Base-by-base conservation (phyloP, 1,139 yeast genomes). In the Yamadazyma diddensiae region DNA sequence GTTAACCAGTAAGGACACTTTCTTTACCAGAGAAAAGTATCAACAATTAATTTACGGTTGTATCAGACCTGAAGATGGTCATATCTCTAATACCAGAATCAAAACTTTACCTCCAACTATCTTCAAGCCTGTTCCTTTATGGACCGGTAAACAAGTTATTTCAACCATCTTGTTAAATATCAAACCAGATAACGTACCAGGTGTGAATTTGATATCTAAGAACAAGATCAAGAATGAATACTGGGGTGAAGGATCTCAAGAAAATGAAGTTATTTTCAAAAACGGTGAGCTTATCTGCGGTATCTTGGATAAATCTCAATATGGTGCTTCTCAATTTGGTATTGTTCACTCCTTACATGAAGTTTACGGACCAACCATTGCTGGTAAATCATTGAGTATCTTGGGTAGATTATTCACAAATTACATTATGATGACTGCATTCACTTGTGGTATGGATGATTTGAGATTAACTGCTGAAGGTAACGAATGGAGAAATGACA, bases 381-480 rank as follows among this genome's bases (percentile, higher is more conserved):
- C 98, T 17, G 97, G 97, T 39, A 81, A 85, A 53, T 76, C 94
- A 7, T 70, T 94, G 35, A 83, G 95, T 37, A 94, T 92, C 20
- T 71, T 94, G 41, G 98, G 98, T 43, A 77, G 98, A 54, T 70
- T 94, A 37, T 92, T 94, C 65, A 94, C 99, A 26, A 87, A 87
- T 57, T 94, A 88, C 59, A 88, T 83, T 50, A 92, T 84, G 77
- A 75, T 79, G 68, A 83, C 87, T 36, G 98, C 96, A 2, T 85
- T 94, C 55, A 92, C 98, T 7, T 94, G 99, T 79, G 98, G 99
- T 74, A 94, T 94, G 98, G 99, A 94, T 57, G 99, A 94, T 64
- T 73, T 94, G 59, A 79, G 96, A 57, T 74, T 94, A 48, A 92
- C 97, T 15, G 77, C 63, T 5, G 95, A 87, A 49, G 99, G 99